phyloP scores from a whole-genome alignment of 2,329 filamentous ascomycete genomes.

The Colletotrichum sp. region DNA sequence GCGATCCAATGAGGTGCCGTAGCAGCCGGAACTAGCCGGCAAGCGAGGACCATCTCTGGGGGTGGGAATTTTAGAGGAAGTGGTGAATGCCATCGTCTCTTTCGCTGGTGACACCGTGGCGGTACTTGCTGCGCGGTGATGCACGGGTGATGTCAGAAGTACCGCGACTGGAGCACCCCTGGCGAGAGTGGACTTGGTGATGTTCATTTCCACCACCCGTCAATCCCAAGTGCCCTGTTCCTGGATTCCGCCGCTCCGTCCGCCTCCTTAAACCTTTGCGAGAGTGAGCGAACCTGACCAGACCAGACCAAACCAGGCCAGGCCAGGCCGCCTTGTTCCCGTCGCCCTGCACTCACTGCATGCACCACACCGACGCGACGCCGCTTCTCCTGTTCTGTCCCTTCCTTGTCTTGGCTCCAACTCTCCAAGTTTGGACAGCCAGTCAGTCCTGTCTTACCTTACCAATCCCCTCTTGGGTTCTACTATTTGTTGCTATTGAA shows the following conservation, averaged over 20 bases:
- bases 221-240: slow-evolving; percentile 17
- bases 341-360: neutral
- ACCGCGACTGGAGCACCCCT: neutral
- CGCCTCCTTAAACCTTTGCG: neutral
- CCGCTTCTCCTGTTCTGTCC: neutral
- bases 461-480: neutral
- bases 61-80: neutral
- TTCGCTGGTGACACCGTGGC: neutral
- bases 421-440: neutral
- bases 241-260: slow-evolving; percentile 12
- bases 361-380: neutral
- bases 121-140: neutral
- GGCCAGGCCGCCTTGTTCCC: neutral
- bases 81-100: neutral
- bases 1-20: neutral
- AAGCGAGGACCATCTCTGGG: neutral
- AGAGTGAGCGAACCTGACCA: neutral
- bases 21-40: neutral
- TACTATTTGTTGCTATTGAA: neutral
- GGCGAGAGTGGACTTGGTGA: neutral
- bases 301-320: neutral
- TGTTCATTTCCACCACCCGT: slow-evolving; percentile 17
- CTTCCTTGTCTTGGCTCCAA: neutral
- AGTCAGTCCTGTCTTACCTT: neutral
- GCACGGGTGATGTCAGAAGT: neutral